phyloP scores from a whole-genome alignment of 306 rosid genomes.

The Quercus agrifolia region DNA sequence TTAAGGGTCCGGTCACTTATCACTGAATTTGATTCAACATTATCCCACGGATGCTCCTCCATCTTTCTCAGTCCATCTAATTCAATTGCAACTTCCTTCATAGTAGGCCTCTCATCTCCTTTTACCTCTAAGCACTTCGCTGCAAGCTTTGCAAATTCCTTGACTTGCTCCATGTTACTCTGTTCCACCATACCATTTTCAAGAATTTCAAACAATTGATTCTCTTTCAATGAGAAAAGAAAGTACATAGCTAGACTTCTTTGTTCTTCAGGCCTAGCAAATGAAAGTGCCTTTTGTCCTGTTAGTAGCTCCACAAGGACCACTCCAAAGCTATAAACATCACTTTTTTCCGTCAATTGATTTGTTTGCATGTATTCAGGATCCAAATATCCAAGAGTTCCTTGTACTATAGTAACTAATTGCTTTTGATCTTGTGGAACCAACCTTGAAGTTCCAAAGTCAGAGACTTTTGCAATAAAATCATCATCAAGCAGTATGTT shows the following conservation, averaged over 20 bases:
- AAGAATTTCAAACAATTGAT: conserved; percentile 9
- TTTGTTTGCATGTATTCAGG: conserved; percentile 28
- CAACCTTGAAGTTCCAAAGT: no score
- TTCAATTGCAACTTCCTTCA: conserved; percentile 34
- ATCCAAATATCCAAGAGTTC: conserved; percentile 32
- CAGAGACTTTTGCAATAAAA: no score
- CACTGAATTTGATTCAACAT: no score
- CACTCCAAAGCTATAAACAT: conserved; percentile 27
- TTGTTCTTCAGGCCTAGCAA: conserved; percentile 17
- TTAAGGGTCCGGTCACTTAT: background rate
- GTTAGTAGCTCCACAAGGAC: conserved; percentile 29
- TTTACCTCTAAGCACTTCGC: conserved; percentile 5
- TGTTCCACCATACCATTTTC: background rate
- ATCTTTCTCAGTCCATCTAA: conserved; percentile 20
- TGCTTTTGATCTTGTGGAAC: conserved; percentile 15
- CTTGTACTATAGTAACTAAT: conserved; percentile 30
- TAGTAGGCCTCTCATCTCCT: conserved; percentile 7
- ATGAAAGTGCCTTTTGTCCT: conserved; percentile 22
- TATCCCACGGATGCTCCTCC: background rate
- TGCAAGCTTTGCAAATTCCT: conserved; percentile 17
- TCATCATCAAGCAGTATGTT: no score
- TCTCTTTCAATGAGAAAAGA: conserved; percentile 8
- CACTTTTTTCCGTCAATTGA: conserved; percentile 26
- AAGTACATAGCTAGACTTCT: conserved; percentile 24
- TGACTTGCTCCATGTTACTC: conserved; percentile 3